Evolutionary conservation across 2,329 filamentous ascomycete species (phyloP).

Genomic region (Pestalotiopsis fici): DNA sequence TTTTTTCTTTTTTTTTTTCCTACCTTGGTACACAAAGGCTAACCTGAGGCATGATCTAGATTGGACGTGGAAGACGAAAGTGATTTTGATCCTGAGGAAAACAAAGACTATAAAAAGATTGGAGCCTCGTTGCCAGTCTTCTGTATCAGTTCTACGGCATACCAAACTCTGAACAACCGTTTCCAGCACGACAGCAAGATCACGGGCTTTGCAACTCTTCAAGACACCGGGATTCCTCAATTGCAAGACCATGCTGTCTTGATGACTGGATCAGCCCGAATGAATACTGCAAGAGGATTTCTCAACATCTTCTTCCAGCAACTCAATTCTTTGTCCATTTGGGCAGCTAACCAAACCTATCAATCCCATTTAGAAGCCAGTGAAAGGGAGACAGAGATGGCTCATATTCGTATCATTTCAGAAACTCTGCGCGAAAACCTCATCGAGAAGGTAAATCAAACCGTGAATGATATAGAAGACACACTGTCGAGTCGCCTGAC

Average conservation of each 20-base stretch:
- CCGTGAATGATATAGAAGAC: background rate
- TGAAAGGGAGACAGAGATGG: background rate
- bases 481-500: too few species aligned
- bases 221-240: conserved; percentile 59
- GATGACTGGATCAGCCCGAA: background rate
- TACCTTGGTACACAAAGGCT: conserved; percentile 3
- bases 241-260: background rate
- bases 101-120: conserved; percentile 59
- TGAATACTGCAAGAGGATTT: background rate
- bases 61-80: conserved; percentile 54
- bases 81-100: conserved; percentile 57
- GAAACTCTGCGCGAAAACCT: background rate
- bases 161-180: conserved; percentile 61
- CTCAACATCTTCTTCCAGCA: background rate
- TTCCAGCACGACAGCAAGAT: conserved; percentile 48
- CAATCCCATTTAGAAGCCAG: background rate
- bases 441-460: background rate
- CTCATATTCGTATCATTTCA: background rate
- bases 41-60: conserved; percentile 17
- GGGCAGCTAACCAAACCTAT: background rate
- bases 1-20: too few species aligned
- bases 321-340: background rate
- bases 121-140: conserved; percentile 61
- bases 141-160: conserved; percentile 63
- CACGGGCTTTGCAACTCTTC: conserved; percentile 48